A percentile compares a stretch with the other conserved stretches of the same genome.
Conservation (phyloP, 768 basidiomycete species). For the Lentinula aciculospora region DNA sequence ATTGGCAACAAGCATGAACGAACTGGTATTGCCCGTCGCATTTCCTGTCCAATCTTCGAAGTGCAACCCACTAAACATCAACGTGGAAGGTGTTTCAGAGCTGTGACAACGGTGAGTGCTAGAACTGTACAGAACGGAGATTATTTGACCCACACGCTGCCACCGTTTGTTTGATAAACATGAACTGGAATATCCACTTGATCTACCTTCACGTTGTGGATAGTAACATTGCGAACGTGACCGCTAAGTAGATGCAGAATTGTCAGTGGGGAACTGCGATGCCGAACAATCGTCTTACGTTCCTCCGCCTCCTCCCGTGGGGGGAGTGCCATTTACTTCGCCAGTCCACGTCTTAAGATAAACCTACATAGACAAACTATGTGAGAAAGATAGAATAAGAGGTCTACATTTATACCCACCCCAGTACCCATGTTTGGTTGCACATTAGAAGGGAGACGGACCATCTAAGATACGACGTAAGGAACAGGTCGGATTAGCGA, state of each 20-base stretch:
- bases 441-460: constrained; percentile 38
- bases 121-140: neutral
- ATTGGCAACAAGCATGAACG: constrained; percentile 8
- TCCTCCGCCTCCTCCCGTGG: constrained; percentile 53
- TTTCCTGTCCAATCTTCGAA: constrained; percentile 46
- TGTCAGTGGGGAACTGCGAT: neutral
- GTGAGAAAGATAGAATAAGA: neutral
- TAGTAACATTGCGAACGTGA: constrained; percentile 28
- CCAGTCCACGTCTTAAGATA: constrained; percentile 57
- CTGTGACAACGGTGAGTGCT: constrained; percentile 18
- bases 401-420: constrained; percentile 20
- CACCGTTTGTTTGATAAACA: constrained; percentile 48
- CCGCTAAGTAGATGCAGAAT: neutral
- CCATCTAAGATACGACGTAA: constrained; percentile 21
- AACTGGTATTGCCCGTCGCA: constrained; percentile 32
- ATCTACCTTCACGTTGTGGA: constrained; percentile 38
- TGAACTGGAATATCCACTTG: constrained; percentile 40
- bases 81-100: constrained; percentile 41
- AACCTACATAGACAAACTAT: constrained; percentile 24
- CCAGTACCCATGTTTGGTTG: constrained; percentile 56
- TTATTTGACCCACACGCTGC: constrained; percentile 28
- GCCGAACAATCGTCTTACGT: constrained; percentile 20
- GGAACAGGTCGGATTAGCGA: neutral
- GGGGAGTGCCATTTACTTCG: constrained; percentile 43
- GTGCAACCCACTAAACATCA: constrained; percentile 40